Conservation (phyloP, 139 green algal species). For the Chlorella sp. region DNA sequence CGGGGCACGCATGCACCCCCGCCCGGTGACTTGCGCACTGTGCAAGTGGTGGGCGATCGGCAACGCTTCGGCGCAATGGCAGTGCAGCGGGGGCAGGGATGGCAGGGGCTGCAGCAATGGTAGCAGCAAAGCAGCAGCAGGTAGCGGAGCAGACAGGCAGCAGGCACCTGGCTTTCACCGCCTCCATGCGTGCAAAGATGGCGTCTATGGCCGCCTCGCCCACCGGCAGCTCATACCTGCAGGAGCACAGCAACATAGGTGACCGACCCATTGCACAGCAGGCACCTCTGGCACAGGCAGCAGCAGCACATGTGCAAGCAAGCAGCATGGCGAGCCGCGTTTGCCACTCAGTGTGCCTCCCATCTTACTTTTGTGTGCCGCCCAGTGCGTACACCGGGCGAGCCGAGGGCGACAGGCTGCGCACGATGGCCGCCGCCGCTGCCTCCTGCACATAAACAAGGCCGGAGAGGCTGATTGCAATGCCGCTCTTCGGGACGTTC, state of each 20-base stretch:
- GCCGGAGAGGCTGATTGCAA: too few relatives aligned
- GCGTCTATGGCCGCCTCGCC: conserved; percentile 56
- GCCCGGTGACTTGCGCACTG: too few relatives aligned
- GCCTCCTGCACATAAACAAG: conserved; percentile 63
- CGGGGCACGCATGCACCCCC: too few relatives aligned
- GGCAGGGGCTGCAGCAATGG: not conserved
- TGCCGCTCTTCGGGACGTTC: too few relatives aligned
- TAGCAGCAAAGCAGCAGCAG: not conserved
- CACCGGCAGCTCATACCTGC: conserved; percentile 41
- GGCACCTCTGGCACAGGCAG: too few relatives aligned
- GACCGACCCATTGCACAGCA: too few relatives aligned
- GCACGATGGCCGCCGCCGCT: conserved; percentile 51
- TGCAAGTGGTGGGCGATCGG: too few relatives aligned
- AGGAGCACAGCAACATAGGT: too few relatives aligned
- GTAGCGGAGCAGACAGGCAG: not conserved
- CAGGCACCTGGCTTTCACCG: conserved; percentile 42
- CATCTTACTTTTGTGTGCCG: conserved; percentile 72
- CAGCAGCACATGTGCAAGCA: too few relatives aligned
- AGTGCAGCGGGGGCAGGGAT: not conserved
- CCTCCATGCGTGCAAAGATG: conserved; percentile 76
- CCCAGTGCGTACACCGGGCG: conserved; percentile 75
- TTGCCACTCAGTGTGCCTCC: too few relatives aligned
- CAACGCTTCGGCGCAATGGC: too few relatives aligned
- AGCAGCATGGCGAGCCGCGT: too few relatives aligned
- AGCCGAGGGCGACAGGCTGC: conserved; percentile 50